Evolutionary conservation across 2,329 filamentous ascomycete genomes (phyloP).

Genomic region (Pseudocercospora fijiensis): DNA sequence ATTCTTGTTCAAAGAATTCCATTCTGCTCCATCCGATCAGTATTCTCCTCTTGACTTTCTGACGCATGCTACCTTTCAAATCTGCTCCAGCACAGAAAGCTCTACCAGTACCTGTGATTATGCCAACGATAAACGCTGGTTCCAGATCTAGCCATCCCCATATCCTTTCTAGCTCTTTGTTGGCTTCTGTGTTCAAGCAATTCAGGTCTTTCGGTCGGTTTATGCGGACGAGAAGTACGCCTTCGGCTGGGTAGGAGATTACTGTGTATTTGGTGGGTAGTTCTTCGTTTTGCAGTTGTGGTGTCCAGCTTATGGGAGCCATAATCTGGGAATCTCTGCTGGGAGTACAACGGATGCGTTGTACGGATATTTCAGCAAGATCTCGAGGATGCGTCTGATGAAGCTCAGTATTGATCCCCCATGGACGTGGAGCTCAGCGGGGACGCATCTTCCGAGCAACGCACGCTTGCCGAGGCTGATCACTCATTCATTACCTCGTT

Average conservation of each 20-base stretch:
- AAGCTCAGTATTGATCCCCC: neutral
- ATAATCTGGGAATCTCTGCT: constrained; percentile 3
- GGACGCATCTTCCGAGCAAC: constrained; percentile 1
- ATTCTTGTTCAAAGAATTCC: constrained; percentile 35
- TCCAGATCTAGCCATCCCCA: constrained; percentile 39
- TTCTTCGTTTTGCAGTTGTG: constrained; percentile 26
- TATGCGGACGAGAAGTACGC: constrained; percentile 37
- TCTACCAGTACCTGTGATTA: constrained; percentile 39
- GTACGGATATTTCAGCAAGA: too few species aligned
- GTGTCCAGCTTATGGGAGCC: constrained; percentile 24
- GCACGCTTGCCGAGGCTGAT: neutral
- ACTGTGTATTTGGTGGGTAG: constrained; percentile 31
- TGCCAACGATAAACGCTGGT: constrained; percentile 34
- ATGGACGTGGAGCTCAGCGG: neutral
- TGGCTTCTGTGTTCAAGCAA: constrained; percentile 37
- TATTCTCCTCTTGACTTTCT: neutral
- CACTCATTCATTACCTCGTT: neutral
- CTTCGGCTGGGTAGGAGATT: constrained; percentile 37
- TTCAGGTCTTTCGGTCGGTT: constrained; percentile 40
- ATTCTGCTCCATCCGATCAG: constrained; percentile 29
- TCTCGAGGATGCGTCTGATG: neutral
- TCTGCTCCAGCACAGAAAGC: constrained; percentile 42
- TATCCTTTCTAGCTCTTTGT: constrained; percentile 35
- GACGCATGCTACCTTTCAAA: constrained; percentile 37
- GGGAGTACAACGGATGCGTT: neutral